Base-by-base conservation (phyloP, 2,329 filamentous ascomycete genomes). In the Penicillium nordicum region DNA sequence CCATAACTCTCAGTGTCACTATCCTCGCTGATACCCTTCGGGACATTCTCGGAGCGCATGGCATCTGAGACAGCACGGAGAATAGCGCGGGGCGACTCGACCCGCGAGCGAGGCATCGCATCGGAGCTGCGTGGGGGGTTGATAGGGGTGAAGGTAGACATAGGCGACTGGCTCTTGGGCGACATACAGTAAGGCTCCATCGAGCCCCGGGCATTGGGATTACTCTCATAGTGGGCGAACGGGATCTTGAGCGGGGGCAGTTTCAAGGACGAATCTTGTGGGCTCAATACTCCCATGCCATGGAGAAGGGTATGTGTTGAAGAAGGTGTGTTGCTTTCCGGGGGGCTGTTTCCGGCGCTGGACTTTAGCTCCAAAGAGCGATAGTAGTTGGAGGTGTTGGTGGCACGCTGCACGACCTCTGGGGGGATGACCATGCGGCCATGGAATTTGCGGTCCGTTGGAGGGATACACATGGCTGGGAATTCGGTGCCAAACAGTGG, bases 401-500 rank as follows among this genome's bases (percentile, higher is more conserved):
- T 80, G 3, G 85, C 83, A 14, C 78, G 72, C 23, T 70, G 66
- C 18, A 89, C 79, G 42, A 88, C 80, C 0, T 73, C 69, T 3
- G 77, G 77, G 53, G 83, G 80, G 64, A 92, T 90, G 23, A 82
- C 74, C 87, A 90, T 89, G 45, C 81, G 80, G 11, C 80, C 83
- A 70, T 85, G 90, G 14, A 81, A 80, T n/a, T 82, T 76, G 2
- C 60, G 67, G 36, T 86, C 79, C n/a, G 82, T 79, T 1, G 86
- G 85, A 1, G 76, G 80, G 14, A 88, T 76, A 71, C 94, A 99
- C 44, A 85, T 76, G 3, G 80, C 79, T 2, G 90, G 87, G 70
- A 99, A 99, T 40, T 85, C 82, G 12, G 86, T 83, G 0, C 94
- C 94, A 71, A 99, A 99, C 57, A 99, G 81, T 5, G 94, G 94